phyloP scores from a whole-genome alignment of 73 alveolate genomes.

The Paramecium octaurelia region DNA sequence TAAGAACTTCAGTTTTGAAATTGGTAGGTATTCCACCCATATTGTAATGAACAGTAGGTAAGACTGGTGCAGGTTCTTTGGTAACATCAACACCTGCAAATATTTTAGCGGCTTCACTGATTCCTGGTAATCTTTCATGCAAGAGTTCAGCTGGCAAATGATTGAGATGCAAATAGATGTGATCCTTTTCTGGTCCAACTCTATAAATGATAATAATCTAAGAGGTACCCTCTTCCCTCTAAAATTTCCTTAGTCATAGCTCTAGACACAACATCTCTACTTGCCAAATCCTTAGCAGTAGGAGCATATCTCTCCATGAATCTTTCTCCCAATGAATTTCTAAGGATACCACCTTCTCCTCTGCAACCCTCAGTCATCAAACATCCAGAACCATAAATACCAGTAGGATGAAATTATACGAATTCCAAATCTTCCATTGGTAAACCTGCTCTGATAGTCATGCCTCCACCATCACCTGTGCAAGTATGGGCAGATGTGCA shows the following conservation, averaged over 20 bases:
- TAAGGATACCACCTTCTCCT: slow-evolving; percentile 97
- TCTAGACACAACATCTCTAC: slow-evolving; percentile 96
- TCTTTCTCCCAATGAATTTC: slow-evolving; percentile 87
- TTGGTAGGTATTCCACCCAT: slow-evolving; percentile 99
- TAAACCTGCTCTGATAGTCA: slow-evolving; percentile 89
- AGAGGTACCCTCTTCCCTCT: slow-evolving; percentile 64
- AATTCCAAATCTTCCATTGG: slow-evolving; percentile 92
- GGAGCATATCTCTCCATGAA: slow-evolving; percentile 87
- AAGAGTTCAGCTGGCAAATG: slow-evolving; percentile 85
- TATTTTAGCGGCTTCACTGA: slow-evolving; percentile 93
- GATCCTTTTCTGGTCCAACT: slow-evolving; percentile 91
- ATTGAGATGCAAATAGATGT: slow-evolving; percentile 83
- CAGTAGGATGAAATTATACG: slow-evolving; percentile 97
- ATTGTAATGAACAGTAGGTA: slow-evolving; percentile 99
- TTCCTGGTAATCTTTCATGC: slow-evolving; percentile 95
- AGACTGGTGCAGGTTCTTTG: slow-evolving; percentile 96
- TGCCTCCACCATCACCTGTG: slow-evolving; percentile 94
- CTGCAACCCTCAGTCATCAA: slow-evolving; percentile 98
- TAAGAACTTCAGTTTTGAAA: slow-evolving; percentile 88
- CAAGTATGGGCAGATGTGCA: slow-evolving; percentile 98
- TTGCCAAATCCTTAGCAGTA: slow-evolving; percentile 89
- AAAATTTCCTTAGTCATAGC: slow-evolving; percentile 89
- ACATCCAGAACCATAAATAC: slow-evolving; percentile 96
- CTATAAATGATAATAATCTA: background rate
- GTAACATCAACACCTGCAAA: slow-evolving; percentile 98